Base-by-base conservation (phyloP, 1,284 basidiomycete species). In the Irpex lacteus region DNA sequence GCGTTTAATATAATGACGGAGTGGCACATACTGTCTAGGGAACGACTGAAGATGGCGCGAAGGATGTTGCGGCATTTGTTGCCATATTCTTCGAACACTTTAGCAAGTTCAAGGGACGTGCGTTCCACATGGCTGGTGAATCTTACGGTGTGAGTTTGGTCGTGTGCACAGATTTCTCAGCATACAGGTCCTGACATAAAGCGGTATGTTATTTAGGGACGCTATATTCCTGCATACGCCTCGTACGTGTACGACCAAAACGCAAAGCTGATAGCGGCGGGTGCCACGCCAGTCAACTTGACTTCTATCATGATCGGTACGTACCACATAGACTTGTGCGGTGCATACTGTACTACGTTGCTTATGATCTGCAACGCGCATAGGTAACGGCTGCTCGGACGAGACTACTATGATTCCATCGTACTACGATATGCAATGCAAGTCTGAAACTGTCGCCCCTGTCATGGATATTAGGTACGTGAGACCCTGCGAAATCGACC, bases 161-260 rank as follows among this genome's bases (percentile, higher is more conserved):
- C 5, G 13, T 21, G 54, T 38, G n/a, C 53, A 13, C 6, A 44
- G 26, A 34, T 40, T 7, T 61, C 32, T 54, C 13, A 37, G 8
- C 4, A 34, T 40, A 53, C 9, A 59, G 19, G 21, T 47, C 6
- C 19, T 37, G 55, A 36, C 18, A 40, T 57, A 26, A 13, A 47
- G 13, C 19, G 53, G 13, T 57, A 11, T 57, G 11, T 57, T 9
- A 37, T 55, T 26, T 52, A 88, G 85, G 92, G 93, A 1, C 85
- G 91, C 34, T 94, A 94, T 74, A 79, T 95, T 5, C 93, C 93
- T 0, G 78, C 92, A 8, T 95, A 93, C 68, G 93, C 92, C 0
- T 80, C 89, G 1, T 85, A 86, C 21, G 85, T 95, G 0, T 87
- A 89, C 55, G 92, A 95, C 74, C 87, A 91, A 66, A 95, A 95